Base-by-base conservation (phyloP, 495 filamentous ascomycete species). In the Cladorrhinum samala region DNA sequence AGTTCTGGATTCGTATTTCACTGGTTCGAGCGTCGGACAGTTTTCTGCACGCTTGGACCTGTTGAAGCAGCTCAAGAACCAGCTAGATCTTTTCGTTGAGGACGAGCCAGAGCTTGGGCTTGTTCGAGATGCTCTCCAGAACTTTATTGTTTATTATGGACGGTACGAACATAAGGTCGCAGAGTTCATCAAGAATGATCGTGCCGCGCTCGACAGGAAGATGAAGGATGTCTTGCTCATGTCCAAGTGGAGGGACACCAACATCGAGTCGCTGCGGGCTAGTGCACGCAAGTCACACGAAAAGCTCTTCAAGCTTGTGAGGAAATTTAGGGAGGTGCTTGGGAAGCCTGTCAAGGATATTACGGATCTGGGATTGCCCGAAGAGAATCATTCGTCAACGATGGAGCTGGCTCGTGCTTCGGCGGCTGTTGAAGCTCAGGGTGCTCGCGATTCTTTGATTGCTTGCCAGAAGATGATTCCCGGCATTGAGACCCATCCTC, bases 191-290 rank as follows among this genome's bases (percentile, higher is more conserved):
- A 71, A 62, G 19, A 77, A 83, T 39, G 85, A 83, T 20, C 76
- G 89, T 49, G 69, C 70, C 1, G 72, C 77, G 3, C 73, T 95
- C 8, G 91, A 96, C 64, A 94, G 89, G 64, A 79, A 88, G 43
- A 86, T 97, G 76, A 88, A 86, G 58, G 87, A 95, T 55, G 84
- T 96, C 24, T 77, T 97, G 18, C 77, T 91, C 25, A 69, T 97
- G 52, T 88, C 89, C 1, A 95, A 88, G 63, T 97, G 94, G 94
- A 93, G 94, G 62, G 94, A 97, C 59, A 95, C 86, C 19, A 97
- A 95, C 56, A 92, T 99, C 47, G 82, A 86, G 49, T 86, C 89
- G 6, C 70, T 99, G 37, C 77, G 82, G 61, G 91, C 95, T 54
- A 96, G 91, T 67, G 89, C 93, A 1, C 81, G 84, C 62, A 83